phyloP scores from a whole-genome alignment of 257 asterid species.

The Gentiana straminea region DNA sequence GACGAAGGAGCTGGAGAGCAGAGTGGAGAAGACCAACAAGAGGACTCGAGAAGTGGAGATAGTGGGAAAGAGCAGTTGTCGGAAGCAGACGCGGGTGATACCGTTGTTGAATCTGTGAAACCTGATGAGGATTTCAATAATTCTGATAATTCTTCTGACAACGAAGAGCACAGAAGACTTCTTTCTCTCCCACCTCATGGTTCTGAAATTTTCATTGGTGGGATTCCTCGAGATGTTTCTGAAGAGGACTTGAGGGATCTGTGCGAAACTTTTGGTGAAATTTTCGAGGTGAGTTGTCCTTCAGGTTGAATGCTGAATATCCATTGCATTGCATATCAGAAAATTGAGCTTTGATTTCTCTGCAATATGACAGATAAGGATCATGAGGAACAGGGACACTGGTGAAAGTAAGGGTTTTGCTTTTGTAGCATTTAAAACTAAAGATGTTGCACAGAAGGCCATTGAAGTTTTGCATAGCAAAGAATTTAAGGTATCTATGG shows the following conservation, averaged over 20 bases:
- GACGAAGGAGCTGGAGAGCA: constrained; percentile 66
- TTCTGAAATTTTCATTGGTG: constrained; percentile 90
- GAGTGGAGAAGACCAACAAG: constrained; percentile 48
- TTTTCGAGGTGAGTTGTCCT: constrained; percentile 51
- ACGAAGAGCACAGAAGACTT: constrained; percentile 48
- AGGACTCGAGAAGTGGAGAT: constrained; percentile 43
- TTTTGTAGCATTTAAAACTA: constrained; percentile 77
- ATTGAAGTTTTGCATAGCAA: constrained; percentile 72
- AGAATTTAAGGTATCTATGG: constrained; percentile 65
- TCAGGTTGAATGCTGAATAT: background rate
- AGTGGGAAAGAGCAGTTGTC: constrained; percentile 44
- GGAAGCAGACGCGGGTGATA: constrained; percentile 31
- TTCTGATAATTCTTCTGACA: constrained; percentile 30
- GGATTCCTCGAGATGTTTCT: constrained; percentile 70
- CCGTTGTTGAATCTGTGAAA: constrained; percentile 24
- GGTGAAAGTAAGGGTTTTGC: constrained; percentile 98
- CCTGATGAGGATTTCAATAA: constrained; percentile 32
- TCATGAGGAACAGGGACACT: constrained; percentile 82
- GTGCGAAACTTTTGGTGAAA: constrained; percentile 72
- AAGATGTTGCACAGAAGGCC: constrained; percentile 78
- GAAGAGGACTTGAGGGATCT: constrained; percentile 77
- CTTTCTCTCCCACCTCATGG: constrained; percentile 90
- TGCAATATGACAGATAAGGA: constrained; percentile 56
- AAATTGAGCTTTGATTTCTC: background rate
- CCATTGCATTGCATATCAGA: background rate